A percentile compares a stretch with the other conserved stretches of the same genome.
These are phyloP conservation scores for Symbiodinium natans DNA, from an alignment of 73 alveolate species.

Conservation along the genomic window DNA sequence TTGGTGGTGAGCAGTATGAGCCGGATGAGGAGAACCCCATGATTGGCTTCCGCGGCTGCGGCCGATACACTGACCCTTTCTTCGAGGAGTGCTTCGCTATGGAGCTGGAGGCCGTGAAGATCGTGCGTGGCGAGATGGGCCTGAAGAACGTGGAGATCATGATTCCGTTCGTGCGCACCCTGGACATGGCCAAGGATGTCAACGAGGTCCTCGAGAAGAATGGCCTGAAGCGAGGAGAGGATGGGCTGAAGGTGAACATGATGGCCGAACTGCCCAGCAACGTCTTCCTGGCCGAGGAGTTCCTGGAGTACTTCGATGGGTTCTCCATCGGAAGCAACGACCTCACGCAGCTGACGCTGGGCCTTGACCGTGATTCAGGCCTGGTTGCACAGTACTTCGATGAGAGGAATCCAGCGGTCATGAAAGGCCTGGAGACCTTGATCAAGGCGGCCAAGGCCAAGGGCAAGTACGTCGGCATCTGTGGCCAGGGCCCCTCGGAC, in stretches of 20 bases:
- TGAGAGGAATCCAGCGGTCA: slow-evolving; percentile 93
- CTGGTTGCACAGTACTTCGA: slow-evolving; percentile 92
- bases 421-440: slow-evolving; percentile 80
- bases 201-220: slow-evolving; percentile 73
- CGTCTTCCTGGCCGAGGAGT: slow-evolving; percentile 91
- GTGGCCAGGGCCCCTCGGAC: slow-evolving; percentile 94
- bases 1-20: slow-evolving; percentile 94
- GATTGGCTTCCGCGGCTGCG: slow-evolving; percentile 94
- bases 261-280: slow-evolving; percentile 94
- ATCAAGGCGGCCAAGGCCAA: slow-evolving; percentile 93
- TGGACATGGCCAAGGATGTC: slow-evolving; percentile 90
- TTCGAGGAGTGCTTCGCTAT: slow-evolving; percentile 93
- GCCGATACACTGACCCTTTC: slow-evolving; percentile 89
- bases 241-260: slow-evolving; percentile 89
- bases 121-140: slow-evolving; percentile 93
- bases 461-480: slow-evolving; percentile 93
- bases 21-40: slow-evolving; percentile 95
- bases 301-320: slow-evolving; percentile 63
- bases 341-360: slow-evolving; percentile 82
- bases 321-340: too few species aligned
- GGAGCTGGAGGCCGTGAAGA: slow-evolving; percentile 94
- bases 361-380: slow-evolving; percentile 92
- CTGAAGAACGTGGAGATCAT: slow-evolving; percentile 78
- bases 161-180: slow-evolving; percentile 81
- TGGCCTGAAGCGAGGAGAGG: slow-evolving; percentile 76